Evolutionary conservation across 2,329 filamentous ascomycete genomes (phyloP), one percentile per base, ranked within the genome.

Genomic region (Talaromyces verruculosus): DNA sequence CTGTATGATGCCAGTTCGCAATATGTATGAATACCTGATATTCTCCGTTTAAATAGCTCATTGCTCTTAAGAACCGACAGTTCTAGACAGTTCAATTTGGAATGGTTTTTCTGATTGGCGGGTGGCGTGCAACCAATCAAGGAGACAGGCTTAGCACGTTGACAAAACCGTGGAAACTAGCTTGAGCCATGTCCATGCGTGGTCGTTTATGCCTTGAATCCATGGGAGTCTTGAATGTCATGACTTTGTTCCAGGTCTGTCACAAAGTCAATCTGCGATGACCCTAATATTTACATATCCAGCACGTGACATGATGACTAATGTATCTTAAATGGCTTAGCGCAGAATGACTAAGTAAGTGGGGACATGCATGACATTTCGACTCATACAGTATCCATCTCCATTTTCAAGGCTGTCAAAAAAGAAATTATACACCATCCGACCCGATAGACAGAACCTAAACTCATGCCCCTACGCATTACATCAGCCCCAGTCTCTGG

Each of bases 401-500:
- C 43, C n/a, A 45, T 45, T 45, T 22, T 22, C 41, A 33, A 53
- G 47, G 45, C 22, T 49, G 45, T 15, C 45, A 51, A 30, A 51
- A n/a, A 30, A 51, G 49, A 33, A 53, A 51, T n/a, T 51, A 30
- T 30, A 53, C 15, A 25, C n/a, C 47, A 30, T 35, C 39, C 8
- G 6, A 47, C 19, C 19, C 8, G 11, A 47, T 1, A 47, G 22
- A 28, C 15, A 28, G 25, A 11, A 51, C 47, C 10, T 17, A 25
- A 51, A 64, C 53, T 64, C 66, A 84, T 84, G 82, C 76, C 82
- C 68, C 74, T 83, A 66, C 79, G 82, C 70, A 75, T 82, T 63
- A 83, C 81, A 0, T 82, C 81, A 45, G 79, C 81, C 53, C 78
- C 80, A 61, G 80, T 82, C 10, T 80, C 82, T 60, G 78, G 81